Evolutionary conservation across 176 grass and related monocot species (phyloP).

Genomic region (Pharus latifolius): DNA sequence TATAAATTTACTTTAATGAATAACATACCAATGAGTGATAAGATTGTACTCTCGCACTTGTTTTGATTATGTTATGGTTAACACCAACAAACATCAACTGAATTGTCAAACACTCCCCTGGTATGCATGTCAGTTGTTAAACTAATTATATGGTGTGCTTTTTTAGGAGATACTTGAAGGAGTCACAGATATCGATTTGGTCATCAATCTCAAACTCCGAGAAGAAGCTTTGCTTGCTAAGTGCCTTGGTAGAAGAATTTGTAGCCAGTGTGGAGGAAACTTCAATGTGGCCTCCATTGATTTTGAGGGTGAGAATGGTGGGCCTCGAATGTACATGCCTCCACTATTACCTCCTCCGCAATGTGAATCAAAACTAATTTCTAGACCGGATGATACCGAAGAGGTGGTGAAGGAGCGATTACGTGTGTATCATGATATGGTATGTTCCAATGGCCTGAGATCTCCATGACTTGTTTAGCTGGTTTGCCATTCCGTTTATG

Average conservation of each 20-base stretch:
- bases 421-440: conserved; percentile 72
- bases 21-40: not conserved
- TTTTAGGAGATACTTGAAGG: conserved; percentile 90
- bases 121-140: not conserved
- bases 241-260: conserved; percentile 92
- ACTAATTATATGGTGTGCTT: not conserved
- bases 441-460: conserved; percentile 18
- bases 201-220: conserved; percentile 74
- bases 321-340: conserved; percentile 74
- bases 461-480: not conserved
- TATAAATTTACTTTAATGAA: not conserved
- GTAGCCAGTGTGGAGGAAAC: conserved; percentile 80
- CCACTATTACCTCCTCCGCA: conserved; percentile 65
- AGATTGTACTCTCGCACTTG: not conserved
- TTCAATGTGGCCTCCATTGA: conserved; percentile 85
- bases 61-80: not conserved
- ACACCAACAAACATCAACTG: not conserved
- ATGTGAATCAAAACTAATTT: conserved; percentile 64
- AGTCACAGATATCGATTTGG: conserved; percentile 84
- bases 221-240: conserved; percentile 78
- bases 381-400: conserved; percentile 68
- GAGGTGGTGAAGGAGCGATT: conserved; percentile 84
- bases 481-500: not conserved
- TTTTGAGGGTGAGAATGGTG: conserved; percentile 72
- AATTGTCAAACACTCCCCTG: not conserved